Evolutionary conservation across 2,329 filamentous ascomycete species (phyloP), one percentile per base, ranked within the genome.

Genomic region (Trichoderma cornu-damae): DNA sequence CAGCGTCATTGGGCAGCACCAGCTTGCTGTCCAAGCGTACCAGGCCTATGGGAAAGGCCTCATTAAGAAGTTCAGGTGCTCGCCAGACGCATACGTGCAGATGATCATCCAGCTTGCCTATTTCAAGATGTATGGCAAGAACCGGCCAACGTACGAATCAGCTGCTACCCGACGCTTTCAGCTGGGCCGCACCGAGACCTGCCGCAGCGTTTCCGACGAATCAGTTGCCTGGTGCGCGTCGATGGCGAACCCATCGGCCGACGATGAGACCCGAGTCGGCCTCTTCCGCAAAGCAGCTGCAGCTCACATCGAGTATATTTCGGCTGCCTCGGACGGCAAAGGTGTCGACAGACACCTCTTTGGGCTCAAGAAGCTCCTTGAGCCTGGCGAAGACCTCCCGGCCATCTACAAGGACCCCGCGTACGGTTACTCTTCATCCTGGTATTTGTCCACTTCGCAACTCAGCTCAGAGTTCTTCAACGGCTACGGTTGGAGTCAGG

Each of bases 11-110:
- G 84, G 84, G 61, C 81, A 89, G 64, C 94, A 99, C 73, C 88
- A 99, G 73, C 86, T 99, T 44, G 84, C 89, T 20, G 92, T 99
- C 2, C 93, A 97, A 73, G 89, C 91, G 26, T 99, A 95, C 79
- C 92, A 97, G 75, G 93, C 87, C 66, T 99, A 99, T 73, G 94
- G 94, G 72, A 99, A 99, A 79, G 91, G 90, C 24, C 79, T 99
- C 61, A 97, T 99, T 81, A 99, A 99, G 85, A 95, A 96, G 75
- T 97, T 99, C 85, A 95, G 91, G 78, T 96, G 90, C 83, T 95
- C 89, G 24, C 94, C 94, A 28, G 95, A 99, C 68, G 94, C 93
- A 30, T 99, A 95, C 73, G 91, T 97, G 40, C 94, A 99, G 76
- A 94, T 99, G 90, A 79, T 96, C 72, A 99, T 99, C 72, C 94